Evolutionary conservation across 352 stramenopile genomes (phyloP).

Genomic region (Phytopythium mirpurense): DNA sequence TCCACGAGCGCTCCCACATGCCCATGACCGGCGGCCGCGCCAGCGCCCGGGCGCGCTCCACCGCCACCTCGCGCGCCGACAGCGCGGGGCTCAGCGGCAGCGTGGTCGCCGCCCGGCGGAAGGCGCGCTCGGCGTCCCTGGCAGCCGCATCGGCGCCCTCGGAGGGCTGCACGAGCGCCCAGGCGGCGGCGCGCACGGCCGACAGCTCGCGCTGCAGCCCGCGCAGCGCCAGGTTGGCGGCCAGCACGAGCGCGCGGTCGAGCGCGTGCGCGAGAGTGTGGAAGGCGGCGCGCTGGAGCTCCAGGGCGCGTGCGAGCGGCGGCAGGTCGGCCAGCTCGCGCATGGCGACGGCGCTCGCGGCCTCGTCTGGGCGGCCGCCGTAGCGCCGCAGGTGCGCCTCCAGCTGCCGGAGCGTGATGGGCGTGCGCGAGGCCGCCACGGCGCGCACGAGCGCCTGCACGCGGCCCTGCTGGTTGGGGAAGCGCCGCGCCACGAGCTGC

Average conservation of each 20-base stretch:
- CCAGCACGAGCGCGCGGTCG: constrained; percentile 56
- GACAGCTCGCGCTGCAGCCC: constrained; percentile 51
- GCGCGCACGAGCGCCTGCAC: constrained; percentile 45
- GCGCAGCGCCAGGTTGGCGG: constrained; percentile 44
- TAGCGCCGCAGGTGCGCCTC: constrained; percentile 72
- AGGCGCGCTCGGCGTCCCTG: not conserved
- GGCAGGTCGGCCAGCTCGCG: constrained; percentile 12
- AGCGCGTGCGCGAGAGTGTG: not conserved
- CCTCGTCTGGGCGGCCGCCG: constrained; percentile 62
- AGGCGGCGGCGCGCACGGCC: constrained; percentile 15
- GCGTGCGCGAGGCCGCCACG: constrained; percentile 40
- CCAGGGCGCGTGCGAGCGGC: not conserved
- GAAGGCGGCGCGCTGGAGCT: not conserved
- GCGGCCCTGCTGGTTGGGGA: constrained; percentile 70
- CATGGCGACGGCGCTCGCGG: constrained; percentile 36
- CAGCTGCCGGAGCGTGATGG: constrained; percentile 67
- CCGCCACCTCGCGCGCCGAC: not conserved
- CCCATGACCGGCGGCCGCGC: constrained; percentile 27
- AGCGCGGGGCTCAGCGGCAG: not conserved
- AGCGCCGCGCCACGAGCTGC: constrained; percentile 50
- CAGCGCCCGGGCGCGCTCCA: not conserved
- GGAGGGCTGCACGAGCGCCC: not conserved
- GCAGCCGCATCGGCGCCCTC: not conserved
- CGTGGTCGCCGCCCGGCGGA: not conserved
- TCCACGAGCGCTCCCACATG: constrained; percentile 73